Conservation (phyloP, 768 basidiomycete genomes). For the Russula virescens region DNA sequence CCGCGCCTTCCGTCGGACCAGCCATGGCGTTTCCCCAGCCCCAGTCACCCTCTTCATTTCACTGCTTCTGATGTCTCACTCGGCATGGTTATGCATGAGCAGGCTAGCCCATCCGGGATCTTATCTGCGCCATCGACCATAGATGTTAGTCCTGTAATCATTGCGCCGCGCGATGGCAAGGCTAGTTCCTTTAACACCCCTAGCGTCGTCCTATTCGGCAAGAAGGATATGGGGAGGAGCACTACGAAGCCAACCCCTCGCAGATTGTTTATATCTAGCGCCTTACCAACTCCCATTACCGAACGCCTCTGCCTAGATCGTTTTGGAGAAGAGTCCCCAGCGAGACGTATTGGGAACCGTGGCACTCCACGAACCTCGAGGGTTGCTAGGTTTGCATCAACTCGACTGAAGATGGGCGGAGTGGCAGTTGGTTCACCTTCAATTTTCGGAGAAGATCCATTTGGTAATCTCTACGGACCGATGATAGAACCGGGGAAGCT, state of each 20-base stretch:
- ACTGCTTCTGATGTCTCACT: constrained; percentile 58
- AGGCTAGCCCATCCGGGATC: constrained; percentile 41
- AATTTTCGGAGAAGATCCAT: constrained; percentile 20
- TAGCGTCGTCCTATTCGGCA: constrained; percentile 17
- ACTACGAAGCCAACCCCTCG: constrained; percentile 34
- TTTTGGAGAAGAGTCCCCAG: constrained; percentile 43
- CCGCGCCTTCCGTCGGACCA: constrained; percentile 70
- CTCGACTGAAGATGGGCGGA: constrained; percentile 17
- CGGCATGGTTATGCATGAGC: constrained; percentile 53
- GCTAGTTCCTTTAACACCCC: constrained; percentile 39
- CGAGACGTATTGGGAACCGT: constrained; percentile 24
- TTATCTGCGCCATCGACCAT: constrained; percentile 28
- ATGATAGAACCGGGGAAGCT: constrained; percentile 8
- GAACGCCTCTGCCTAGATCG: constrained; percentile 28
- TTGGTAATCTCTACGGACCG: constrained; percentile 18
- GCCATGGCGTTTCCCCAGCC: constrained; percentile 78
- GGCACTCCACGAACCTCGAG: constrained; percentile 7
- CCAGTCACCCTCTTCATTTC: constrained; percentile 70
- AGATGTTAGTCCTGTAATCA: constrained; percentile 34
- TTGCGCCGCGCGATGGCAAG: constrained; percentile 32
- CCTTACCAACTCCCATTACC: constrained; percentile 33
- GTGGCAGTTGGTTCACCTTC: constrained; percentile 1
- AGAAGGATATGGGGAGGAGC: constrained; percentile 22
- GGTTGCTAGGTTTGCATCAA: constrained; percentile 24
- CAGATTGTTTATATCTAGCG: constrained; percentile 33